phyloP scores from a whole-genome alignment of 176 grass and related monocot species.

The Oryza rufipogon region DNA sequence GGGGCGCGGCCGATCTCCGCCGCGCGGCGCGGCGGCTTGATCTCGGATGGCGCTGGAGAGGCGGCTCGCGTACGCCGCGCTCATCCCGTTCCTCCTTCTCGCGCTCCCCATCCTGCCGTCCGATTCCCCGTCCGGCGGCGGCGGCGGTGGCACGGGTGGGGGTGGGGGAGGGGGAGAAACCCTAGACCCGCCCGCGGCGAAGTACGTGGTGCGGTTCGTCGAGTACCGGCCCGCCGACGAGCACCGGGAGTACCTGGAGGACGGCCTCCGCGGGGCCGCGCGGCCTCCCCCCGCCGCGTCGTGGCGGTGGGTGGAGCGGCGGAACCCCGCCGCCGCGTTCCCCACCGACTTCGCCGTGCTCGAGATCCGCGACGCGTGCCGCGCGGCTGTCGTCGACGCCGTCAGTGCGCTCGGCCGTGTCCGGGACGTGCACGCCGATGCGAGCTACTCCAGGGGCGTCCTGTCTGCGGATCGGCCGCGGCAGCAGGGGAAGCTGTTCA shows the following conservation, averaged over 20 bases:
- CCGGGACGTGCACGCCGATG: constrained; percentile 74
- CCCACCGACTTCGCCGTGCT: constrained; percentile 91
- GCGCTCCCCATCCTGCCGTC: constrained; percentile 33
- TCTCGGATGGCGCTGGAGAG: constrained; percentile 30
- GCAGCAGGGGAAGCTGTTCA: constrained; percentile 70
- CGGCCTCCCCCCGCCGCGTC: neutral
- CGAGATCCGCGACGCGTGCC: constrained; percentile 56
- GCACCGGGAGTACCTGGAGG: constrained; percentile 73
- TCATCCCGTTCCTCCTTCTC: constrained; percentile 52
- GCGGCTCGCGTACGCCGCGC: constrained; percentile 35
- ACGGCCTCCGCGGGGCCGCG: constrained; percentile 33
- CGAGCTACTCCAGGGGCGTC: constrained; percentile 60
- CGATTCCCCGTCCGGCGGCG: constrained; percentile 7
- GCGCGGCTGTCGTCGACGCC: constrained; percentile 45
- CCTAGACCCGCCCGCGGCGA: constrained; percentile 31
- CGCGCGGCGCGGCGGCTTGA: neutral
- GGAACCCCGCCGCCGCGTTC: constrained; percentile 67
- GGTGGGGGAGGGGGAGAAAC: neutral
- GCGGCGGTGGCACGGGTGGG: neutral
- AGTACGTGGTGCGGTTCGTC: constrained; percentile 78
- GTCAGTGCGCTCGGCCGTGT: constrained; percentile 59
- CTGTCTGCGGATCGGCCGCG: constrained; percentile 48
- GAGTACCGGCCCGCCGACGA: constrained; percentile 62
- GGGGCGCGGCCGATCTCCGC: constrained; percentile 46
- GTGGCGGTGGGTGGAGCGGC: constrained; percentile 89